Percentiles rank a stretch among this genome's conserved stretches.
Evolutionary conservation across 495 filamentous ascomycete genomes (phyloP).

Genomic region (Astrocystis sublimbata): DNA sequence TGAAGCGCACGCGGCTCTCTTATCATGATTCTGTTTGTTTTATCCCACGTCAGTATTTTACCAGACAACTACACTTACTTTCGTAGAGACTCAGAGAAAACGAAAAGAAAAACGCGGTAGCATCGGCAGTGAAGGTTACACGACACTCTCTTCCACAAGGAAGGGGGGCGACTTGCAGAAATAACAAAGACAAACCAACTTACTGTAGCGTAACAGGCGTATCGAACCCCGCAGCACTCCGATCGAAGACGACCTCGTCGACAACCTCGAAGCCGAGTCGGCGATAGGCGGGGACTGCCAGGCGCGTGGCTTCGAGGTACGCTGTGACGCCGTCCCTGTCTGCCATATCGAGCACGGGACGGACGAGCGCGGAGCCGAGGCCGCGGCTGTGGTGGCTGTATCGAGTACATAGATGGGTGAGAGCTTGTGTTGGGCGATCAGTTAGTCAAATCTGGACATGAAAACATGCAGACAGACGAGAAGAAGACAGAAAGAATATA

Average conservation of each 20-base stretch:
- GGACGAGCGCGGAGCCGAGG: conserved; percentile 39
- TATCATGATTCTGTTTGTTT: background rate
- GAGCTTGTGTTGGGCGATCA: conserved; percentile 24
- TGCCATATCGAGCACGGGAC: conserved; percentile 38
- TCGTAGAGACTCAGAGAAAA: no score
- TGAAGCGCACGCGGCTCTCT: conserved; percentile 9
- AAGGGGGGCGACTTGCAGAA: background rate
- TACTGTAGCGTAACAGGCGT: conserved; percentile 2
- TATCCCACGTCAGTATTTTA: background rate
- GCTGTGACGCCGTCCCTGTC: conserved; percentile 37
- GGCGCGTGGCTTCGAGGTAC: conserved; percentile 47
- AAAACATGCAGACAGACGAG: background rate
- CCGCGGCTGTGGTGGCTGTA: conserved; percentile 45
- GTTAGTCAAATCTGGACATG: background rate
- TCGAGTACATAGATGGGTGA: conserved; percentile 45
- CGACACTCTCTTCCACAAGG: background rate
- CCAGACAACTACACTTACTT: no score
- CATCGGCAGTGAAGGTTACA: background rate
- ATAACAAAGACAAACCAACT: background rate
- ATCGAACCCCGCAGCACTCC: conserved; percentile 8
- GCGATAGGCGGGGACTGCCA: conserved; percentile 44
- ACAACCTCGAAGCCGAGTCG: conserved; percentile 40
- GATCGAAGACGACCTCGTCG: conserved; percentile 27
- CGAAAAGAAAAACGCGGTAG: no score
- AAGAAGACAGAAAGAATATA: background rate